Conservation (phyloP, 106 monocot genomes). For the Gastrodia elata region DNA sequence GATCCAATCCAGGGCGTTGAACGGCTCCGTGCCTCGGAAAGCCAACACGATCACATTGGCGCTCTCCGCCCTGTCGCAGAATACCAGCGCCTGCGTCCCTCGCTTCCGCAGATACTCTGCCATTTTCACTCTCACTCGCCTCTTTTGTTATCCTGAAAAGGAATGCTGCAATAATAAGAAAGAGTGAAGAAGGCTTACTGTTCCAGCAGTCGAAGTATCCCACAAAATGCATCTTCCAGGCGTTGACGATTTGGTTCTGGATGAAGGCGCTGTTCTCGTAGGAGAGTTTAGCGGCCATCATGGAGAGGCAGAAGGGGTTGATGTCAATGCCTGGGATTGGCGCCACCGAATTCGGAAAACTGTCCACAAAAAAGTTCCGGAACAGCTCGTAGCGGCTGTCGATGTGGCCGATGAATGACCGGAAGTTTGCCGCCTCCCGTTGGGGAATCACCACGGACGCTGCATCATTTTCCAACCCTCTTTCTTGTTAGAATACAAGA, state of each 20-base stretch:
- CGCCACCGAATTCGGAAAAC: background rate
- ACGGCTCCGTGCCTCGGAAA: constrained; percentile 55
- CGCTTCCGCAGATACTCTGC: constrained; percentile 29
- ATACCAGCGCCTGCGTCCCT: constrained; percentile 50
- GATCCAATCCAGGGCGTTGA: constrained; percentile 43
- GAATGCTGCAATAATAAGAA: background rate
- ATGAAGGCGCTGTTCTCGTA: constrained; percentile 15
- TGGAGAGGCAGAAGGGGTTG: constrained; percentile 9
- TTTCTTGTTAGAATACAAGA: too few species aligned
- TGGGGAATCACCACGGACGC: background rate
- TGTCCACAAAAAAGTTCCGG: background rate
- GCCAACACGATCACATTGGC: constrained; percentile 39
- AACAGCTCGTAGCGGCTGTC: constrained; percentile 6
- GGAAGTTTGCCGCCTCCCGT: background rate
- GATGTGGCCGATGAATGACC: constrained; percentile 8
- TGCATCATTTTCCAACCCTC: too few species aligned
- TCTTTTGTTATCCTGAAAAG: too few species aligned
- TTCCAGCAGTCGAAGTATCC: constrained; percentile 17
- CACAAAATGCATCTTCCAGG: constrained; percentile 21
- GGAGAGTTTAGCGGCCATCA: constrained; percentile 17
- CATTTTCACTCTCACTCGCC: background rate
- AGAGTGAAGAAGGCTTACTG: constrained; percentile 1
- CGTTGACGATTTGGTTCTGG: background rate
- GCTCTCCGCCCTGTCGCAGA: constrained; percentile 31
- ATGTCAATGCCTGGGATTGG: background rate